Conservation (phyloP, 1,284 basidiomycete genomes). For the Phellinidium pouzarii region DNA sequence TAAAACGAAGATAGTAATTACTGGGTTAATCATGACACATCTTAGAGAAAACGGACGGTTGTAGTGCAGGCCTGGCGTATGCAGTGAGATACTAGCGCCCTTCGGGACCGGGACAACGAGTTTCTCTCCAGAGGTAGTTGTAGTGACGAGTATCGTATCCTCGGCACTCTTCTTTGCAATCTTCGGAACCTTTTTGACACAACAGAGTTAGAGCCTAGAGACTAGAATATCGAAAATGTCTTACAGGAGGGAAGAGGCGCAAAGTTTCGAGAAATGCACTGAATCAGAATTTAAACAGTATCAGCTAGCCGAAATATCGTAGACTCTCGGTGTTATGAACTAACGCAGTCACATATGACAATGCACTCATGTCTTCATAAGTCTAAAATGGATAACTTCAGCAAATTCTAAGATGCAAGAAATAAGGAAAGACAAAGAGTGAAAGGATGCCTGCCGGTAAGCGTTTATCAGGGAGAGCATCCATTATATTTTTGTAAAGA, state of each 20-base stretch:
- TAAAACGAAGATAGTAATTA: not conserved
- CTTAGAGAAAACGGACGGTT: conserved; percentile 29
- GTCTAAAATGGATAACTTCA: conserved; percentile 8
- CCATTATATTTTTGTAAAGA: conserved; percentile 34
- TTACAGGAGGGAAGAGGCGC: conserved; percentile 32
- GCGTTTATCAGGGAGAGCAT: conserved; percentile 30
- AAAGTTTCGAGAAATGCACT: conserved; percentile 37
- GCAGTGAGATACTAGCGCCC: conserved; percentile 35
- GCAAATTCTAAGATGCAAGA: not conserved
- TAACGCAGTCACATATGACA: conserved; percentile 16
- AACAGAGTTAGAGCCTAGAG: not conserved
- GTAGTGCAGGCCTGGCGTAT: conserved; percentile 40
- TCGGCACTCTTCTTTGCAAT: conserved; percentile 46
- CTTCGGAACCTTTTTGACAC: conserved; percentile 28
- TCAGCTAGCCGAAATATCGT: not conserved
- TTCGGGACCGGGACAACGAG: conserved; percentile 38
- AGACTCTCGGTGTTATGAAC: not conserved
- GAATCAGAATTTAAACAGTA: not conserved
- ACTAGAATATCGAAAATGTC: no score
- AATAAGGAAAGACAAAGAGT: not conserved
- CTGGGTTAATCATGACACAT: not conserved
- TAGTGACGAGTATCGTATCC: conserved; percentile 36
- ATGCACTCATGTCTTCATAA: conserved; percentile 17
- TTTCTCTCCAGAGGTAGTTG: conserved; percentile 32
- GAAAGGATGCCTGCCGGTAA: conserved; percentile 18